Conservation (phyloP, 2,329 filamentous ascomycete species). For the Scedosporium minutisporum region DNA sequence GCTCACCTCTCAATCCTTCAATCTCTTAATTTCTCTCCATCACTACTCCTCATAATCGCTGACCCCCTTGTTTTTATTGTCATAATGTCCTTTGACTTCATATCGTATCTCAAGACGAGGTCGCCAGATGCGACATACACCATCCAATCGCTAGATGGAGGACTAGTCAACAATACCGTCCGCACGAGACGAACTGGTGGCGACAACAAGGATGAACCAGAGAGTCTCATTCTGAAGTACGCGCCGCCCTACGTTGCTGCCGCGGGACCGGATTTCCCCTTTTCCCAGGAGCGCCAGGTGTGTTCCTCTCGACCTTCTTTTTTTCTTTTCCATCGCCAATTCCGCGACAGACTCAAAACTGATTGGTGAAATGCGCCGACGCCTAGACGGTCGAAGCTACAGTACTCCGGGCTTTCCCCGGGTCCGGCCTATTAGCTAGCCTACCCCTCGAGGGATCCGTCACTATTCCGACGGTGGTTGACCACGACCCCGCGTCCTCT, state of each 20-base stretch:
- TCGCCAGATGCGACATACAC: background rate
- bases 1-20: background rate
- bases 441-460: background rate
- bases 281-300: slow-evolving; percentile 12
- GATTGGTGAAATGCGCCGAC: too few species aligned
- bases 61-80: too few species aligned
- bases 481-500: background rate
- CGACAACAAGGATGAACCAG: background rate
- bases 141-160: background rate
- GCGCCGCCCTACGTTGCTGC: slow-evolving; percentile 11
- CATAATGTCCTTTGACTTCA: background rate
- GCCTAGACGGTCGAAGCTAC: background rate
- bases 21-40: background rate
- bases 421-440: background rate
- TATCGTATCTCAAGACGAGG: background rate
- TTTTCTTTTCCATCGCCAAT: too few species aligned
- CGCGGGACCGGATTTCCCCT: slow-evolving; percentile 9
- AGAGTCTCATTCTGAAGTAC: slow-evolving; percentile 13
- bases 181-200: background rate
- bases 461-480: background rate
- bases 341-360: too few species aligned
- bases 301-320: background rate
- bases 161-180: background rate
- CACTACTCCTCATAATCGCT: too few species aligned
- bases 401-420: background rate